These are phyloP conservation scores for Ustilago sp. DNA, from an alignment of 1,284 basidiomycete genomes.

Conservation along the genomic window DNA sequence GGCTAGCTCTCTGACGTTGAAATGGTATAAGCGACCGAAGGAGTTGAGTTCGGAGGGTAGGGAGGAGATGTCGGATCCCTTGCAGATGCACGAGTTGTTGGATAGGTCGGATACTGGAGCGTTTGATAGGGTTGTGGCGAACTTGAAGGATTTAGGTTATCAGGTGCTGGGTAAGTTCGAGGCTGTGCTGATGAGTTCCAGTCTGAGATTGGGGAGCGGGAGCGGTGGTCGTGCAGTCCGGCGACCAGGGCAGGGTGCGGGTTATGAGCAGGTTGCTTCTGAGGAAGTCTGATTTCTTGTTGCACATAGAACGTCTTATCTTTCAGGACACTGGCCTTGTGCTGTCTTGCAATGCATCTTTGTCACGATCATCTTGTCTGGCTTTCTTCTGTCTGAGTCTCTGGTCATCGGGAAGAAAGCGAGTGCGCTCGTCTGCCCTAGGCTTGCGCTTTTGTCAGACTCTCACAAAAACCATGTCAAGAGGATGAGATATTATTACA, in stretches of 20 bases:
- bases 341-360: slow-evolving; percentile 10
- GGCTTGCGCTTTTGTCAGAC: too few species aligned
- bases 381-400: neutral
- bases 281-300: slow-evolving; percentile 19
- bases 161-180: slow-evolving; percentile 49
- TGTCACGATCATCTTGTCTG: neutral
- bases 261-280: slow-evolving; percentile 42
- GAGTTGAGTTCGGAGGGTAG: slow-evolving; percentile 20
- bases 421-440: neutral
- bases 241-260: slow-evolving; percentile 11
- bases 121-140: slow-evolving; percentile 40
- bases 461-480: too few species aligned
- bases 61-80: slow-evolving; percentile 9
- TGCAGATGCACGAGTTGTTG: slow-evolving; percentile 37
- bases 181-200: slow-evolving; percentile 15
- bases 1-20: slow-evolving; percentile 84
- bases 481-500: slow-evolving; percentile 21
- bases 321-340: neutral
- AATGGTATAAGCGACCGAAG: slow-evolving; percentile 70
- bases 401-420: neutral
- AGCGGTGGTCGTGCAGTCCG: neutral
- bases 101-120: slow-evolving; percentile 44
- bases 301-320: neutral
- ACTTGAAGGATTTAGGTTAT: slow-evolving; percentile 47
- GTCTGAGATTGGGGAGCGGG: slow-evolving; percentile 19